Base-by-base conservation (phyloP, 2,329 filamentous ascomycete species). In the Fusarium nematophilum region DNA sequence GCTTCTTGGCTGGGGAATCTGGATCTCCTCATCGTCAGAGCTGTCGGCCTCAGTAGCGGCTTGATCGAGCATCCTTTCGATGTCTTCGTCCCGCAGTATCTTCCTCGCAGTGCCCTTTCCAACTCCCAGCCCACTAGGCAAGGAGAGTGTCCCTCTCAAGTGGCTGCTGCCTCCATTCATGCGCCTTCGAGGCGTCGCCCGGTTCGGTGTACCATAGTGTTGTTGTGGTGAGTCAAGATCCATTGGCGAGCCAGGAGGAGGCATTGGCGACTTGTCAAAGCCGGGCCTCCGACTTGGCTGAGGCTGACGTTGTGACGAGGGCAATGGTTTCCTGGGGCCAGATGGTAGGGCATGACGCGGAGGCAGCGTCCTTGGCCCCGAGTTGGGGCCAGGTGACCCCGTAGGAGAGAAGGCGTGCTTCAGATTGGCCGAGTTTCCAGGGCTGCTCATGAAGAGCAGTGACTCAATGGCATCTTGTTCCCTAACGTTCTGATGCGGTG, bases 401-500 rank as follows among this genome's bases (percentile, higher is more conserved):
- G 75, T 70, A 0, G 78, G 75, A 1, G 83, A 80, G 53, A 86
- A 86, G 9, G 75, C 71, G 56, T 84, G 83, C 59, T 85, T 85
- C 65, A 88, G 74, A 57, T 86, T 87, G 34, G 84, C 80, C 37
- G 89, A 89, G 72, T 91, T 90, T 13, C 88, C 88, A 0, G 90
- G 90, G 59, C 89, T 91, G 68, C 90, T 92, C 86, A 95, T 90
- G 69, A 93, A 93, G 21, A 94, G 79, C 18, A 95, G 76, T 1
- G 90, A 90, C 70, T 93, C 91, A 39, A 94, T 87, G 6, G 91
- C 91, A 67, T 94, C 91, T 69, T 93, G 90, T 70, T 95, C 91
- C 45, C 90, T 85, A 60, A 91, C 88, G 51, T 88, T 65, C 43
- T 70, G 88, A 52, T 74, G 73, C 1, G 88, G 88, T 25, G 89